phyloP scores from a whole-genome alignment of 805 yeast genomes.

The Komagataella pastoris region DNA sequence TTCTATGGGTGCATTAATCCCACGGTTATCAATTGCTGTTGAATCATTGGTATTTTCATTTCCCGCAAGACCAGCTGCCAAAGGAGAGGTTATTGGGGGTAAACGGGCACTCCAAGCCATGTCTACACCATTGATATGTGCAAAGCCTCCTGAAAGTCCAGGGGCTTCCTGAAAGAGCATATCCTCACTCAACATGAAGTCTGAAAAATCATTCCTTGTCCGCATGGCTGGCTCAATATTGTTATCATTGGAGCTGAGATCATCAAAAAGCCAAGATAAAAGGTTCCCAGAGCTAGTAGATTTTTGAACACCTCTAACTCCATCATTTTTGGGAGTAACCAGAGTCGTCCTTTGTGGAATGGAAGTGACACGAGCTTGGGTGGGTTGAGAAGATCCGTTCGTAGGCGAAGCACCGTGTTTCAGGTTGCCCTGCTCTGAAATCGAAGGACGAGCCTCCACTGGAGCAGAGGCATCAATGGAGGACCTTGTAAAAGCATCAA shows the following conservation, averaged over 20 bases:
- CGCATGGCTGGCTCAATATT: background rate
- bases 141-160: background rate
- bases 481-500: background rate
- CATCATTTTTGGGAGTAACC: background rate
- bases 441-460: background rate
- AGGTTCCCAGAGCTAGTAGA: background rate
- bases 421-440: background rate
- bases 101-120: background rate
- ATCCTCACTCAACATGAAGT: background rate
- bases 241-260: background rate
- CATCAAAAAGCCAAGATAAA: constrained; percentile 3
- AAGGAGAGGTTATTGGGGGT: background rate
- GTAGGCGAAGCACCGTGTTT: background rate
- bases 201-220: background rate
- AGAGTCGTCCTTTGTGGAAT: background rate
- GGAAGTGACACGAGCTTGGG: background rate
- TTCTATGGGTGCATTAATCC: background rate
- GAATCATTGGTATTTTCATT: constrained; percentile 1
- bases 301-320: background rate
- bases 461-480: background rate
- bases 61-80: background rate
- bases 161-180: background rate
- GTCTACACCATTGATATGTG: background rate
- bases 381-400: background rate
- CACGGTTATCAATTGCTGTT: background rate